phyloP scores from a whole-genome alignment of 2,329 filamentous ascomycete species.

The Ceratocystis ficicola region DNA sequence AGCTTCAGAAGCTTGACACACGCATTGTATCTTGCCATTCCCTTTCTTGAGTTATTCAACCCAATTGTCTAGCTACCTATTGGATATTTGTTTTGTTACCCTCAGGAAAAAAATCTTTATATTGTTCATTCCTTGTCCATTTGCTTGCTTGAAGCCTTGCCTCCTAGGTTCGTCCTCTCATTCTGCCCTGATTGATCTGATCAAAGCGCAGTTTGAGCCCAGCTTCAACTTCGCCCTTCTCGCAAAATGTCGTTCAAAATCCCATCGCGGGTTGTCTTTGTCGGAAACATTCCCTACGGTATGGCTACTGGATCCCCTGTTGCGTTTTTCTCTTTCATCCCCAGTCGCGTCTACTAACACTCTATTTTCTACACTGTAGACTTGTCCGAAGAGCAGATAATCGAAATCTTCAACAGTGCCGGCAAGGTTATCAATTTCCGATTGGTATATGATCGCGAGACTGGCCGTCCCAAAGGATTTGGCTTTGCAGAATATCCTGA shows the following conservation, averaged over 20 bases:
- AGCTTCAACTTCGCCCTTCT: background rate
- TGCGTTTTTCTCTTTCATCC: background rate
- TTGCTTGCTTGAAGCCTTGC: background rate
- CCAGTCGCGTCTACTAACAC: background rate
- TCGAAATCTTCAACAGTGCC: slow-evolving; percentile 80
- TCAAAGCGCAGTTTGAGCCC: slow-evolving; percentile 23
- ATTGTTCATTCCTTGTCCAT: background rate
- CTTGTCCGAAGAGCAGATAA: slow-evolving; percentile 90
- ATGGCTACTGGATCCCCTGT: slow-evolving; percentile 24
- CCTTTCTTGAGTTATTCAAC: background rate
- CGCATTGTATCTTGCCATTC: background rate
- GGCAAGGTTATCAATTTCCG: slow-evolving; percentile 83
- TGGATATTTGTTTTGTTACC: background rate
- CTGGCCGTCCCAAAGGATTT: slow-evolving; percentile 87
- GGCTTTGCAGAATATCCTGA: slow-evolving; percentile 95
- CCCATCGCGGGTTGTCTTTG: slow-evolving; percentile 68
- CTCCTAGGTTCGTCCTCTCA: background rate
- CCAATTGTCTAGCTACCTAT: background rate
- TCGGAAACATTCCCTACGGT: slow-evolving; percentile 79
- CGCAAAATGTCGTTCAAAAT: slow-evolving; percentile 57
- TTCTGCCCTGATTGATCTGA: slow-evolving; percentile 6
- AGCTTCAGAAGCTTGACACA: background rate
- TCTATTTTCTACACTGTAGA: slow-evolving; percentile 40
- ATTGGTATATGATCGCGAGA: slow-evolving; percentile 90
- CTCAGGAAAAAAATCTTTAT: background rate